phyloP scores from a whole-genome alignment of 1,139 yeast species.

The Pichia sp. region DNA sequence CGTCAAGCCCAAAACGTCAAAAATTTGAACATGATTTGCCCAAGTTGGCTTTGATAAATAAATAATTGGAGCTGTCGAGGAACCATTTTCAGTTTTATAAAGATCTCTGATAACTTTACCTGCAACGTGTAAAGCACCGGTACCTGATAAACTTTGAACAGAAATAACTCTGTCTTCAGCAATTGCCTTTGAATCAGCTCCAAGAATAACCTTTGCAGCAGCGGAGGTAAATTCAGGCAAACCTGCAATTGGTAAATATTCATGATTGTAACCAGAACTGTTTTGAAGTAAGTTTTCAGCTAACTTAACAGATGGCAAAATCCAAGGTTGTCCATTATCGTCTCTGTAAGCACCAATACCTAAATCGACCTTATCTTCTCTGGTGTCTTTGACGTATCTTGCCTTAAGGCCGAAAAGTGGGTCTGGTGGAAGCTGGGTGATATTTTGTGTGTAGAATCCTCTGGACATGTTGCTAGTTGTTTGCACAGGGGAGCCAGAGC shows the following conservation, averaged over 20 bases:
- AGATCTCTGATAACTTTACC: constrained; percentile 63
- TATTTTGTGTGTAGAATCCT: constrained; percentile 35
- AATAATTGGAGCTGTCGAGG: constrained; percentile 39
- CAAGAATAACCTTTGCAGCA: constrained; percentile 77
- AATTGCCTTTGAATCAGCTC: constrained; percentile 53
- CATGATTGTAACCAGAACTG: constrained; percentile 75
- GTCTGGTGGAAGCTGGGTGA: constrained; percentile 64
- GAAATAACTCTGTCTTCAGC: constrained; percentile 54
- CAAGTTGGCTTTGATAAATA: constrained; percentile 90
- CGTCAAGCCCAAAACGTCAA: constrained; percentile 56
- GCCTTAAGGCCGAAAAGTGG: constrained; percentile 82
- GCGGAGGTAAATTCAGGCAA: constrained; percentile 59
- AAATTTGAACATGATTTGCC: constrained; percentile 91
- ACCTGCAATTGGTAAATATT: constrained; percentile 82
- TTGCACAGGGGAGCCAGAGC: background rate
- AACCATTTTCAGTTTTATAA: constrained; percentile 37
- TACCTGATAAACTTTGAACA: constrained; percentile 86
- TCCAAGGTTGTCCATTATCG: constrained; percentile 89
- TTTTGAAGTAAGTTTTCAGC: constrained; percentile 56
- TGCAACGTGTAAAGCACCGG: constrained; percentile 91
- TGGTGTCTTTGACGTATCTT: constrained; percentile 56
- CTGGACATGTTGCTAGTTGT: constrained; percentile 13
- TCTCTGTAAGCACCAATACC: constrained; percentile 98
- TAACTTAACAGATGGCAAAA: constrained; percentile 70
- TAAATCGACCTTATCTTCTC: constrained; percentile 60